Evolutionary conservation across 352 stramenopile genomes (phyloP).

Genomic region (Phytopythium ostracodes): DNA sequence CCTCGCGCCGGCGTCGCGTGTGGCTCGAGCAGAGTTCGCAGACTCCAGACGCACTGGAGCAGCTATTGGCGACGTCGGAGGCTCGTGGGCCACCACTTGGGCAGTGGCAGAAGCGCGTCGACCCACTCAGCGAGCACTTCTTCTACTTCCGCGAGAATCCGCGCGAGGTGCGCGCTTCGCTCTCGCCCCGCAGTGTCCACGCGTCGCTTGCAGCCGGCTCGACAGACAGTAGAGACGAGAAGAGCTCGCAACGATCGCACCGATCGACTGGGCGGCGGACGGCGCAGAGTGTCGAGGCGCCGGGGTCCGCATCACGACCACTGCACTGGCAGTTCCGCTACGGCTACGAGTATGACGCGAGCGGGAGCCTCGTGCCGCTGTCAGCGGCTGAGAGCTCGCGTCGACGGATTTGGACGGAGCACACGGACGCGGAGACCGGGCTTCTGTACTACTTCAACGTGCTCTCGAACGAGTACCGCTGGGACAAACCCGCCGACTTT

Average conservation of each 20-base stretch:
- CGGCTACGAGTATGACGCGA: constrained; percentile 53
- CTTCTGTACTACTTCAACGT: constrained; percentile 66
- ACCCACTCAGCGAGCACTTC: constrained; percentile 51
- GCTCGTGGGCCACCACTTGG: constrained; percentile 27
- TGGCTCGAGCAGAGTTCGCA: constrained; percentile 54
- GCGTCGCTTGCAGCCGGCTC: constrained; percentile 16
- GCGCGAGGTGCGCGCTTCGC: constrained; percentile 37
- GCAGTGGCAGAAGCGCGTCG: constrained; percentile 62
- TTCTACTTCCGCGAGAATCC: constrained; percentile 69
- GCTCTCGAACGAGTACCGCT: constrained; percentile 73
- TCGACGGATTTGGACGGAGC: constrained; percentile 63
- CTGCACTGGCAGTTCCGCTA: constrained; percentile 77
- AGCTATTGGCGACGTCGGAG: constrained; percentile 27
- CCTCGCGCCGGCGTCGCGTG: constrained; percentile 29
- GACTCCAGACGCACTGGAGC: constrained; percentile 18
- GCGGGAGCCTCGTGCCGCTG: constrained; percentile 27
- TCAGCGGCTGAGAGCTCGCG: constrained; percentile 11
- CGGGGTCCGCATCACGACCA: constrained; percentile 20
- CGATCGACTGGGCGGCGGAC: constrained; percentile 17
- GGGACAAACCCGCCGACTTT: constrained; percentile 67
- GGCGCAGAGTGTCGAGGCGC: constrained; percentile 18
- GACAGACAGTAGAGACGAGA: not conserved
- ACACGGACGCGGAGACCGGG: constrained; percentile 41
- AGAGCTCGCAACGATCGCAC: constrained; percentile 19
- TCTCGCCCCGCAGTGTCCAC: constrained; percentile 60